phyloP scores from a whole-genome alignment of 2,329 filamentous ascomycete species.

The Pseudonectria foliicola region DNA sequence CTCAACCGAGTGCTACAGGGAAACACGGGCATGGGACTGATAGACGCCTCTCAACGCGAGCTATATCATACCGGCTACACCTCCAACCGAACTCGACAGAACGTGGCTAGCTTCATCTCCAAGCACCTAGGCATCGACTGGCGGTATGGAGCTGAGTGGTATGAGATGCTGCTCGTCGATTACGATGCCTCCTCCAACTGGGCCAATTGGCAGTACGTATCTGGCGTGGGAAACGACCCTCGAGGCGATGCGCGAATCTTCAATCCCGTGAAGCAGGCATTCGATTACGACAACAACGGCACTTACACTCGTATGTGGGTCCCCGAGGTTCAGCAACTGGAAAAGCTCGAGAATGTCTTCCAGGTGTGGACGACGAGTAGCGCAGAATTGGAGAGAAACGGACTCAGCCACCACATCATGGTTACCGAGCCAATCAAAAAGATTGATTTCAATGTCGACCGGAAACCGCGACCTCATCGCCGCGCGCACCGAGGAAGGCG shows the following conservation, averaged over 20 bases:
- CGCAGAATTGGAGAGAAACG: slow-evolving; percentile 49
- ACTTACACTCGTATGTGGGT: slow-evolving; percentile 69
- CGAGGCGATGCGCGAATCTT: slow-evolving; percentile 65
- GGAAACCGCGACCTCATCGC: slow-evolving; percentile 31
- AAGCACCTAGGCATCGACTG: slow-evolving; percentile 73
- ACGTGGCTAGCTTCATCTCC: slow-evolving; percentile 66
- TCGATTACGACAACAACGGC: slow-evolving; percentile 67
- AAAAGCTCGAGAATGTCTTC: slow-evolving; percentile 53
- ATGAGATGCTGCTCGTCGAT: slow-evolving; percentile 66
- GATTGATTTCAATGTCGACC: slow-evolving; percentile 56
- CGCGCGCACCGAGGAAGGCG: slow-evolving; percentile 19
- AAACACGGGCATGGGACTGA: slow-evolving; percentile 66
- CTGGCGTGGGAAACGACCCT: slow-evolving; percentile 74
- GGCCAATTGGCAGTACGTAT: slow-evolving; percentile 78
- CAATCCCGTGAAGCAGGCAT: slow-evolving; percentile 74
- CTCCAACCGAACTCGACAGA: slow-evolving; percentile 68
- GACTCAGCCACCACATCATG: slow-evolving; percentile 53
- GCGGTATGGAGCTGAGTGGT: slow-evolving; percentile 77
- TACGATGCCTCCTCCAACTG: slow-evolving; percentile 73
- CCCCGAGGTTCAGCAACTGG: slow-evolving; percentile 53
- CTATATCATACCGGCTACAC: slow-evolving; percentile 71
- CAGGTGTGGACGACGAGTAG: slow-evolving; percentile 60
- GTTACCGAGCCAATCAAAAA: slow-evolving; percentile 58
- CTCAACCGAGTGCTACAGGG: slow-evolving; percentile 58
- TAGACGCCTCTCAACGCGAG: slow-evolving; percentile 72